Conservation (phyloP, 495 filamentous ascomycete genomes). For the Neurospora sp. region DNA sequence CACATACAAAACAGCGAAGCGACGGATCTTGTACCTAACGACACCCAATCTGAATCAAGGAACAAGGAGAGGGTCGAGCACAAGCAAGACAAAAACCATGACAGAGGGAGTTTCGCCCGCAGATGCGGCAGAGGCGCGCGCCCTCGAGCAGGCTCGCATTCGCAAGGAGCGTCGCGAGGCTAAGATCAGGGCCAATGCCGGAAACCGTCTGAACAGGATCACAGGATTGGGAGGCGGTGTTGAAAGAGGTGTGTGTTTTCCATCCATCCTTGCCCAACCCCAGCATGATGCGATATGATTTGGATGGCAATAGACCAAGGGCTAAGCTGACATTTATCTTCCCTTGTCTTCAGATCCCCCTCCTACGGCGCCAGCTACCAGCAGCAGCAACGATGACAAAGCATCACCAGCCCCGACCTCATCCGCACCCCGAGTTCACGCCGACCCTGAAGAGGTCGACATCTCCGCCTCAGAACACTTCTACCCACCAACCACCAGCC, state of each 20-base stretch:
- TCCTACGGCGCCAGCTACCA: constrained; percentile 11
- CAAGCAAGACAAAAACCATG: constrained; percentile 8
- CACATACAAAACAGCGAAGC: not conserved
- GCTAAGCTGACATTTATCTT: not conserved
- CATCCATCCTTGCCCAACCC: not conserved
- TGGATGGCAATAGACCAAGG: not conserved
- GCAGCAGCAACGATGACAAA: constrained; percentile 1
- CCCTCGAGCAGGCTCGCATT: constrained; percentile 66
- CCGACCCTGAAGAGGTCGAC: constrained; percentile 65
- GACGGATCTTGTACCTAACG: not conserved
- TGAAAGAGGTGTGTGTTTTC: constrained; percentile 29
- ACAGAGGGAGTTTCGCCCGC: constrained; percentile 20
- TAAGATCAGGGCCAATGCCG: constrained; percentile 76
- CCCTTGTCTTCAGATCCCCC: not conserved
- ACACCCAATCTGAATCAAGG: not conserved
- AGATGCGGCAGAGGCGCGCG: constrained; percentile 47
- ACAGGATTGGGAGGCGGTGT: constrained; percentile 63
- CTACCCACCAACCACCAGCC: constrained; percentile 36
- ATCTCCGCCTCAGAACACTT: constrained; percentile 47
- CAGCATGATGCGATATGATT: not conserved
- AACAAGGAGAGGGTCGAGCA: not conserved
- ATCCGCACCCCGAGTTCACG: constrained; percentile 19
- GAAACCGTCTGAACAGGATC: constrained; percentile 73
- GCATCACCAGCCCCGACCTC: not conserved
- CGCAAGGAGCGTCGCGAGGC: constrained; percentile 86